Evolutionary conservation across 2,329 filamentous ascomycete species (phyloP).

Genomic region (Sporothrix brunneoviolacea): DNA sequence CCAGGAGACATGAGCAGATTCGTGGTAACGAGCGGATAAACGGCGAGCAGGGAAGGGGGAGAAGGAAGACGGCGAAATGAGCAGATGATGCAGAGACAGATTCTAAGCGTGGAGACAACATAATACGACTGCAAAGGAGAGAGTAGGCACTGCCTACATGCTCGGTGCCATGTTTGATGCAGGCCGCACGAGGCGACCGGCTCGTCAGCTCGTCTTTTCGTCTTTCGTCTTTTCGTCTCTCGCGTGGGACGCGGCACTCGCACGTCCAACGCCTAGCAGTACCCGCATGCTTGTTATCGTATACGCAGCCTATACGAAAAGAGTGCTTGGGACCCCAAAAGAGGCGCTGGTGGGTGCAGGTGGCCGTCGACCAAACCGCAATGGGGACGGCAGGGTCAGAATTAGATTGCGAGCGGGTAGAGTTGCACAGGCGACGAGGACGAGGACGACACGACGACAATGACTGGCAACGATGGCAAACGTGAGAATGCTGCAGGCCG

Average conservation of each 20-base stretch:
- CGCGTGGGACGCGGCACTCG: no score
- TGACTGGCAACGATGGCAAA: neutral
- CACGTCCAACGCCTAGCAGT: no score
- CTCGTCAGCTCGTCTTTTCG: no score
- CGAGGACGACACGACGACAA: no score
- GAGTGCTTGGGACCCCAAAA: no score
- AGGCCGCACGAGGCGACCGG: neutral
- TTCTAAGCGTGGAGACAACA: neutral
- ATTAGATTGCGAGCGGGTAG: slow-evolving; percentile 8
- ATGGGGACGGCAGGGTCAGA: slow-evolving; percentile 5
- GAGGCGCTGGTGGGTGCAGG: neutral
- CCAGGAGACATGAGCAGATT: neutral
- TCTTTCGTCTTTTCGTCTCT: no score
- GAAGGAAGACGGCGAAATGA: neutral
- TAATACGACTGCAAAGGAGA: no score
- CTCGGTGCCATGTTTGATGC: neutral
- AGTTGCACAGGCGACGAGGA: slow-evolving; percentile 13
- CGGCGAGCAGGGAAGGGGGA: neutral
- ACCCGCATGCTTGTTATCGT: no score
- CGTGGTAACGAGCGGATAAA: slow-evolving; percentile 2
- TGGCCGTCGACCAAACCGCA: neutral
- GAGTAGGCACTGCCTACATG: neutral
- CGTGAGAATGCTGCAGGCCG: no score
- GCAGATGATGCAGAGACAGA: neutral
- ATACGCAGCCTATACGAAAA: no score